Base-by-base conservation (phyloP, 306 rosid species). In the Vachellia collinsii region DNA sequence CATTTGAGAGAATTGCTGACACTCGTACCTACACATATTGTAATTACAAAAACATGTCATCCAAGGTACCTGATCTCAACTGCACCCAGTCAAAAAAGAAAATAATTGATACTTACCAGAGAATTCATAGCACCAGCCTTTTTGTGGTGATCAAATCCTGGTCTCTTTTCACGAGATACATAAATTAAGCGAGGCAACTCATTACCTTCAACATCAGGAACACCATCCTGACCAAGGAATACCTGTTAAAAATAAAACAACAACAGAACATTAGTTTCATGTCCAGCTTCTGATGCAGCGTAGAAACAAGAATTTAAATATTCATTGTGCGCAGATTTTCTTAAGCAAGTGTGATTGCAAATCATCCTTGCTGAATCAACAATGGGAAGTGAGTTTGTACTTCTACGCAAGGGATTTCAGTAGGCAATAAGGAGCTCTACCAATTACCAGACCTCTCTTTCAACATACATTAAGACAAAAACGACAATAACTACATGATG, bases 41-140 rank as follows among this genome's bases (percentile, higher is more conserved):
- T 65, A 23, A 56, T 78, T 63, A 73, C 41, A 83, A 75, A 68
- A 61, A 72, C 29, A 75, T 22, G 74, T 67, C 77, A 85, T 46
- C 22, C 44, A 50, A 77, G 48, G 43, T 67, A 72, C 5, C 42
- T 14, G 51, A 68, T 43, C 54, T 54, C 43, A 62, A n/a, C 74
- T 79, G 19, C 38, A 66, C 29, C 53, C 67, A 74, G 59, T 80
- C 51, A 3, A 58, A 47, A 61, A 71, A 37, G 77, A 8, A 47
- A 42, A 36, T 22, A 67, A 53, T 20, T 14, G 16, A 74, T 50
- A 81, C 91, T 74, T 87, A 95, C 99, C 87, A 93, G 84, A 82
- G 99, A 42, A 86, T 95, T 95, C 99, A 93, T 95, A 63, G 99
- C 99, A 17, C 99, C 99, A 22, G 98, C 98, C 89, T 93, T 95